These are phyloP conservation scores for Calonectria multiphialidica DNA, from an alignment of 2,329 filamentous ascomycete species.

Conservation along the genomic window DNA sequence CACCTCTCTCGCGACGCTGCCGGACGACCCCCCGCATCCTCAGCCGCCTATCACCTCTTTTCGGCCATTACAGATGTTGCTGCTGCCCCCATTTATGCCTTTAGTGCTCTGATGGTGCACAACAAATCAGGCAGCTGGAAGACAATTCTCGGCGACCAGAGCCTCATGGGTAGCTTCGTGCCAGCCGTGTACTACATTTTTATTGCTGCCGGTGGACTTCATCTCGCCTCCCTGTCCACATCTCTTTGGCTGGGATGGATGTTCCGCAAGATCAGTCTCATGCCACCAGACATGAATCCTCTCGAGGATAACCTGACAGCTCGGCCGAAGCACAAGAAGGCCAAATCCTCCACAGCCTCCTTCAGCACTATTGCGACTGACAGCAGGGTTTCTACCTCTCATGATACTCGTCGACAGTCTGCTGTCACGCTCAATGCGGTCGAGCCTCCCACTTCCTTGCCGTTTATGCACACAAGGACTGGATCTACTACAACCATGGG, in stretches of 20 bases:
- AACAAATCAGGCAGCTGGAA: constrained; percentile 69
- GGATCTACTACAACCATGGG: constrained; percentile 69
- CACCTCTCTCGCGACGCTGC: constrained; percentile 80
- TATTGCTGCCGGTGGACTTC: constrained; percentile 73
- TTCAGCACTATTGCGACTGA: constrained; percentile 60
- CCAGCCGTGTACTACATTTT: constrained; percentile 77
- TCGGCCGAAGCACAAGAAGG: constrained; percentile 78
- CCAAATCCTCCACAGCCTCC: constrained; percentile 69
- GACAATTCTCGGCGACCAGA: constrained; percentile 72
- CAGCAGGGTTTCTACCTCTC: constrained; percentile 68
- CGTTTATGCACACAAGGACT: constrained; percentile 84
- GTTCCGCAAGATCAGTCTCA: constrained; percentile 83
- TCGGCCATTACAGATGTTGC: constrained; percentile 77
- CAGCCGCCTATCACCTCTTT: constrained; percentile 91
- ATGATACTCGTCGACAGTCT: constrained; percentile 57
- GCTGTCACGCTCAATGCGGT: constrained; percentile 58
- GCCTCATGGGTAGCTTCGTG: constrained; percentile 70
- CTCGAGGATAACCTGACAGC: constrained; percentile 88
- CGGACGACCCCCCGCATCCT: constrained; percentile 80
- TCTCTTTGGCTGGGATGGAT: constrained; percentile 81
- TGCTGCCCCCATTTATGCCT: constrained; percentile 67
- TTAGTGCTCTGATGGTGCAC: constrained; percentile 61
- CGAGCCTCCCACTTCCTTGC: constrained; percentile 68
- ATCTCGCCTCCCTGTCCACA: constrained; percentile 76
- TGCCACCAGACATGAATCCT: constrained; percentile 96